Percentiles rank a stretch among this genome's conserved stretches.
These are phyloP conservation scores for Domatiomyces catenatus DNA, from an alignment of 2,329 filamentous ascomycete genomes.

Conservation along the genomic window DNA sequence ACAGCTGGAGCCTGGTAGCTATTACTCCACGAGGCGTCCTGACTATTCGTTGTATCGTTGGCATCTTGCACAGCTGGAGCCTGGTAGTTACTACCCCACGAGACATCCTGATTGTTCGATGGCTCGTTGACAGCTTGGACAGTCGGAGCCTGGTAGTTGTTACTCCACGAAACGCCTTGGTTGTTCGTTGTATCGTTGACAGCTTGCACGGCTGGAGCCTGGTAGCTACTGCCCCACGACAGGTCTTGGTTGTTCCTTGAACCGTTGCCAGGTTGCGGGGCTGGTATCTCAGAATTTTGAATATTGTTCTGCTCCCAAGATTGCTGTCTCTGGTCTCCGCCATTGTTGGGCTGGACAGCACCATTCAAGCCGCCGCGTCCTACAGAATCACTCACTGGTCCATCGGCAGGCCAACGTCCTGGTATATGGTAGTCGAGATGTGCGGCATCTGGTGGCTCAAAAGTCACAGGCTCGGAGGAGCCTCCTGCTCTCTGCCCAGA, in stretches of 20 bases:
- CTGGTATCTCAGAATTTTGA: background rate
- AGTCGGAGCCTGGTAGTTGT: no score
- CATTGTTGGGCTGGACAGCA: constrained; percentile 5
- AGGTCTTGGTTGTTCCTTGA: background rate
- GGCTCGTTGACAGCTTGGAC: no score
- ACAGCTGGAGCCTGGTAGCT: no score
- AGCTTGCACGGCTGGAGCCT: background rate
- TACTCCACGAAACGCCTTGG: no score
- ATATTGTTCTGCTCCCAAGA: background rate
- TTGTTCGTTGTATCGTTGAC: no score
- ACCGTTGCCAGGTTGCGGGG: background rate
- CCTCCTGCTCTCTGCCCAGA: background rate
- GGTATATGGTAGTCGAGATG: constrained; percentile 13
- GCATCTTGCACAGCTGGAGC: no score
- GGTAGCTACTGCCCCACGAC: background rate
- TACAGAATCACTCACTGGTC: background rate
- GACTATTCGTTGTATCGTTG: no score
- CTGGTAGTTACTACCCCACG: no score
- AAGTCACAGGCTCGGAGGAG: constrained; percentile 7
- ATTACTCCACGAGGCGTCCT: no score
- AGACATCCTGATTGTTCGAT: no score
- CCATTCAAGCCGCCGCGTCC: constrained; percentile 2
- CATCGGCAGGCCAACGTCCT: background rate
- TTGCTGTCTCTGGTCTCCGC: background rate
- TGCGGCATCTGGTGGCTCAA: constrained; percentile 7